These are phyloP conservation scores for Endocladia muricata DNA, from an alignment of 31 red algal species.

Conservation along the genomic window DNA sequence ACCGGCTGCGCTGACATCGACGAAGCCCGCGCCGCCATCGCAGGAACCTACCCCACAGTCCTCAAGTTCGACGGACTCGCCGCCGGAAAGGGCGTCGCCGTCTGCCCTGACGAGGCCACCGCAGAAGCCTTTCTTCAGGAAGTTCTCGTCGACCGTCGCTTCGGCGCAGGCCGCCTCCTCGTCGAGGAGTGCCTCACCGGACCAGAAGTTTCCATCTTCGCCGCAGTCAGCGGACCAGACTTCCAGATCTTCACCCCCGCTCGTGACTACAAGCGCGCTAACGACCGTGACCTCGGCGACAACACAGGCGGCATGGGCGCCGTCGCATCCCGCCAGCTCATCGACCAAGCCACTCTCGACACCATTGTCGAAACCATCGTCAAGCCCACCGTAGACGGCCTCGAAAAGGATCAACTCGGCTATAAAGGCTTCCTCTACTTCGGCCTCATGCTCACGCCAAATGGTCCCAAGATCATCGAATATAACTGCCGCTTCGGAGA, in stretches of 20 bases:
- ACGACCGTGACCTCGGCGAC: not conserved
- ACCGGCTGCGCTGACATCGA: not conserved
- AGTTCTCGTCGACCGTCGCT: not conserved
- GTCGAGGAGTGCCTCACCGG: slow-evolving; percentile 21
- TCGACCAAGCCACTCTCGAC: not conserved
- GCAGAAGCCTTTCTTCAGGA: no score
- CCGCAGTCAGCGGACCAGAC: not conserved
- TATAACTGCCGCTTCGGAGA: slow-evolving; percentile 33
- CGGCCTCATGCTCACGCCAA: slow-evolving; percentile 21
- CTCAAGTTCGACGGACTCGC: slow-evolving; percentile 20
- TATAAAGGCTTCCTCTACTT: slow-evolving; percentile 26
- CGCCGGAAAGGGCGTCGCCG: slow-evolving; percentile 22
- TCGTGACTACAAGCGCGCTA: slow-evolving; percentile 12
- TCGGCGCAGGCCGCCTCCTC: not conserved
- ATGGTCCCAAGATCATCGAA: slow-evolving; percentile 31
- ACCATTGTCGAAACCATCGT: slow-evolving; percentile 5
- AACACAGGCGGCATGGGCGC: slow-evolving; percentile 39
- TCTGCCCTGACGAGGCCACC: not conserved
- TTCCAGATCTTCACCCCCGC: not conserved
- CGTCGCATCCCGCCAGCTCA: not conserved
- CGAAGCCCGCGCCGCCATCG: slow-evolving; percentile 12
- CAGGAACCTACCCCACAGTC: not conserved
- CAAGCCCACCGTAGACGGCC: not conserved
- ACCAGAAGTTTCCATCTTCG: slow-evolving; percentile 17
- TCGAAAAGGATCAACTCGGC: not conserved